Conservation (phyloP, 805 yeast genomes). For the Wickerhamiella sorbophila region DNA sequence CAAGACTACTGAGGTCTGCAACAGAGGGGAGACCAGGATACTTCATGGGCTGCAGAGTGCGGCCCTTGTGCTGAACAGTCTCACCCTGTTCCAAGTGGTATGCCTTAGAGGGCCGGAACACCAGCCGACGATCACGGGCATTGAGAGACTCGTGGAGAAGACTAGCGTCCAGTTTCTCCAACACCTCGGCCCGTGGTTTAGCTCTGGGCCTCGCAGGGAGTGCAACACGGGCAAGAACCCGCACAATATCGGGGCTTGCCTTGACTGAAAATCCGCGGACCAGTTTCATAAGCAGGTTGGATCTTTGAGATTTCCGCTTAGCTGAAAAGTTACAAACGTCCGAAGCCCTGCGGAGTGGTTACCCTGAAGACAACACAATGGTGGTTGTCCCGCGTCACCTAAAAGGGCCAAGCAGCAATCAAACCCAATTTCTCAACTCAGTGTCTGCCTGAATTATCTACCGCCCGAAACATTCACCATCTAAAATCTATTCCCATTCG, state of each 20-base stretch:
- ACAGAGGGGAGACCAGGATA: constrained; percentile 19
- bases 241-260: not conserved
- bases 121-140: constrained; percentile 12
- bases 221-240: not conserved
- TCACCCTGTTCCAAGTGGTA: constrained; percentile 11
- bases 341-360: no score
- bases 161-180: constrained; percentile 11
- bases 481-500: no score
- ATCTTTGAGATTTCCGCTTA: no score
- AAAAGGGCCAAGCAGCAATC: no score
- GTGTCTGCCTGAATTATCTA: no score
- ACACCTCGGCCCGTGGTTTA: constrained; percentile 4
- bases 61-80: constrained; percentile 13
- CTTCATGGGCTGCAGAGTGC: constrained; percentile 13
- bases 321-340: no score
- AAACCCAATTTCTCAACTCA: no score
- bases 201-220: not conserved
- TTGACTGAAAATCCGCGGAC: constrained; percentile 1
- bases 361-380: no score
- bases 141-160: constrained; percentile 14
- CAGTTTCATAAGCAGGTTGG: constrained; percentile 1
- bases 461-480: no score
- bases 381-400: no score
- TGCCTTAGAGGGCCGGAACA: constrained; percentile 19
- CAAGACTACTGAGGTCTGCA: constrained; percentile 14